Conservation (phyloP, 148 eudicot species). For the Diospyros lotus region DNA sequence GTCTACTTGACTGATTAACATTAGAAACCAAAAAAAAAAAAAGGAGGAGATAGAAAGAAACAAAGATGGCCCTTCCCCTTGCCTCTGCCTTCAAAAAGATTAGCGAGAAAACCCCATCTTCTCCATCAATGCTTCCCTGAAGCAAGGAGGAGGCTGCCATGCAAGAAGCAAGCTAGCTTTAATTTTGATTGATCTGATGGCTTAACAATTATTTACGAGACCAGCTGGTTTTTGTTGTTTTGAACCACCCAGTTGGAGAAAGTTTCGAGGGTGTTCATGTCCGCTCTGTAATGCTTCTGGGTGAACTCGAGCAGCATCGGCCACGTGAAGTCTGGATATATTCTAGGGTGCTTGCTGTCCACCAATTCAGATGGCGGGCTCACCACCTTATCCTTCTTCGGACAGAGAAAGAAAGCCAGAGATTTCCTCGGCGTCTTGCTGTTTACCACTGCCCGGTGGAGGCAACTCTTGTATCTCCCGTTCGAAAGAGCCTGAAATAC, state of each 20-base stretch:
- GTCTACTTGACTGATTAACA: not conserved
- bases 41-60: too few relatives aligned
- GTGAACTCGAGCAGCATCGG: conserved; percentile 45
- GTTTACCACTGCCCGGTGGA: conserved; percentile 65
- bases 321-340: conserved; percentile 62
- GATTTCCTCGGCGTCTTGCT: conserved; percentile 51
- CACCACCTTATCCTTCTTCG: conserved; percentile 56
- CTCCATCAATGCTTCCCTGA: not conserved
- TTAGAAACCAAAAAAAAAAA: not conserved
- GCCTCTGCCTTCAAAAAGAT: conserved; percentile 13
- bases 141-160: too few relatives aligned
- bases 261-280: conserved; percentile 48
- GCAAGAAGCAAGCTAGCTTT: too few relatives aligned
- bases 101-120: not conserved
- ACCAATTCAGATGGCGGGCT: conserved; percentile 47
- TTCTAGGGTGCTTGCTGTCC: conserved; percentile 43
- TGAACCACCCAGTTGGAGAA: conserved; percentile 50
- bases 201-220: not conserved
- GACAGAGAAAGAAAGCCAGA: conserved; percentile 60
- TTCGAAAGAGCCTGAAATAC: conserved; percentile 52
- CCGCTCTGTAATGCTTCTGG: conserved; percentile 58
- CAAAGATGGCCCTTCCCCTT: not conserved
- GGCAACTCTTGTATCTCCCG: conserved; percentile 59
- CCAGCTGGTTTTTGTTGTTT: conserved; percentile 16
- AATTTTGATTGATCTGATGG: too few relatives aligned